Conservation (phyloP, 2,329 filamentous ascomycete genomes). For the Epichloe uncinata region DNA sequence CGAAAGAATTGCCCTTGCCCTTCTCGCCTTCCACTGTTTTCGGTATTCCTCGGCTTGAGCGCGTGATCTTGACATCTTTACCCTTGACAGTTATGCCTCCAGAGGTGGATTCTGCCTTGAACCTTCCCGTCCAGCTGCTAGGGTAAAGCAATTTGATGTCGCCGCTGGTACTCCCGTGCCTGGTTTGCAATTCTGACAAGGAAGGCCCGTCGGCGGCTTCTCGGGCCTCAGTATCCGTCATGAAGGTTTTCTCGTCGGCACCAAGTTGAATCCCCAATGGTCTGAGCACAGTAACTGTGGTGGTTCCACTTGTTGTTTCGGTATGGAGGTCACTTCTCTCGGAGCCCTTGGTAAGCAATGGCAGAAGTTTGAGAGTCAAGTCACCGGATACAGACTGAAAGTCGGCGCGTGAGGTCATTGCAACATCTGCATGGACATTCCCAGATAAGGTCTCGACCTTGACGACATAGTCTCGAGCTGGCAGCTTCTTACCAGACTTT, state of each 20-base stretch:
- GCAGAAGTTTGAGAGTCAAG: constrained; percentile 27
- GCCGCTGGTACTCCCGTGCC: constrained; percentile 33
- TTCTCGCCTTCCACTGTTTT: constrained; percentile 25
- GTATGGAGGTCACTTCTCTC: constrained; percentile 22
- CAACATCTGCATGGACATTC: constrained; percentile 24
- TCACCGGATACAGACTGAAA: constrained; percentile 29
- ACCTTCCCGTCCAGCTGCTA: constrained; percentile 33
- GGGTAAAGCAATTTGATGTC: constrained; percentile 31
- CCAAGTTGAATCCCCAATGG: constrained; percentile 17
- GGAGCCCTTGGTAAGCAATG: constrained; percentile 23
- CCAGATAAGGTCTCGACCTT: constrained; percentile 32
- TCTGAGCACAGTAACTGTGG: constrained; percentile 26
- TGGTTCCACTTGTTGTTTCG: constrained; percentile 29
- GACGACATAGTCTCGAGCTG: constrained; percentile 33
- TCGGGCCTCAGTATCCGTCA: not conserved
- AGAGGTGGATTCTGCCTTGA: constrained; percentile 26
- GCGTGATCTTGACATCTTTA: constrained; percentile 26
- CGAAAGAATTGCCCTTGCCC: constrained; percentile 24
- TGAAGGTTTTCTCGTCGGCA: constrained; percentile 1
- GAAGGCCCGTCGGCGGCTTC: constrained; percentile 11
- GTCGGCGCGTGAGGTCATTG: constrained; percentile 23
- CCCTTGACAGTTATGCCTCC: constrained; percentile 28
- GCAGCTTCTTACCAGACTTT: constrained; percentile 18
- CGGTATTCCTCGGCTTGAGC: constrained; percentile 19
- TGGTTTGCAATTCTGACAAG: constrained; percentile 24